Evolutionary conservation across 83 land plant genomes (phyloP), one percentile per base, ranked within the genome.

Genomic region (Isoetes engelmannii): DNA sequence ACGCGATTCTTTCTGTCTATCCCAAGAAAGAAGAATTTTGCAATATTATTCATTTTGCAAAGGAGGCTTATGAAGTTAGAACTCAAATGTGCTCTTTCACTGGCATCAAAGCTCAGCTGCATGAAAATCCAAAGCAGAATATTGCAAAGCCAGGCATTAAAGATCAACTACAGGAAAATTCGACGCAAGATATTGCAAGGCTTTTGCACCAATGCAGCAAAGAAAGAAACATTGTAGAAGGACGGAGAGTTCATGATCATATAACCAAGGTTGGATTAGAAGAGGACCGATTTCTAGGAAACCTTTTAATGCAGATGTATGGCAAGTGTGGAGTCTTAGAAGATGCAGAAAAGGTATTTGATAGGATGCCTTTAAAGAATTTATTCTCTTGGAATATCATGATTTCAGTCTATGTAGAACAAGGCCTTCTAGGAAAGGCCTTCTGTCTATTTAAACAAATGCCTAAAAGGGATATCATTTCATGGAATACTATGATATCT

Each of bases 371-470:
- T 49, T 69, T 60, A 53, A 81, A 60, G 44, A 82, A 86, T 49
- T 47, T 28, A 55, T 72, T 81, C 65, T 78, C 89, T 12, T 86
- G 84, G 84, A 86, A 84, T 57, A 71, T 83, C 7, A 81, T 86
- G 84, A 78, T 86, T 20, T 67, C 77, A 37, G 84, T 82, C 7
- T 84, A 84, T 45, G 12, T 75, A 63, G 79, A 66, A 65, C 9
- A 46, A 13, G 81, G 80, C 7, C 56, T 21, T 67, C 7, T 78
- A 41, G 59, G 67, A 41, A 61, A 63, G 5, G 85, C 85, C 19
- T 72, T 70, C 18, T 1, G 44, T 57, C 42, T 82, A 53, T 82
- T 85, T 73, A 80, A 82, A 10, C 18, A 48, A 61, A 76, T 72
- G 73, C 79, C 82, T 8, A 72, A 79, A 0, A 78, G 83, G 17